Evolutionary conservation across 352 stramenopile species (phyloP).

Genomic region (Phytophthora cajani): DNA sequence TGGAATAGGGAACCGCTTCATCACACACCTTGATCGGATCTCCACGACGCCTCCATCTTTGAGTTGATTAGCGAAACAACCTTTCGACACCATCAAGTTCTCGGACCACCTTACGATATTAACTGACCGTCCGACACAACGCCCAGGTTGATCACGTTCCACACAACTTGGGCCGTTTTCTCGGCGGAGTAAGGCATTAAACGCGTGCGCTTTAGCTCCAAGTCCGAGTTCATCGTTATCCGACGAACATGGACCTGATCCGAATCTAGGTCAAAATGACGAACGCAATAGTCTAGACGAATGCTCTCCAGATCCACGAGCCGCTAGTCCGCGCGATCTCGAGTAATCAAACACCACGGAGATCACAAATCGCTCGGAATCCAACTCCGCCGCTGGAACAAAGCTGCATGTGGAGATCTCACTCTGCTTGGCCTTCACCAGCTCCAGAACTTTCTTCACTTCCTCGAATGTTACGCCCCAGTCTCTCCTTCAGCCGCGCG

Average conservation of each 20-base stretch:
- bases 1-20: slow-evolving; percentile 2
- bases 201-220: not conserved
- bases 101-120: not conserved
- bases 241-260: not conserved
- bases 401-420: no score
- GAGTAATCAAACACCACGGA: not conserved
- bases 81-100: not conserved
- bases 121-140: not conserved
- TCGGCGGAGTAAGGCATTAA: not conserved
- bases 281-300: not conserved
- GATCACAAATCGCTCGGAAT: not conserved
- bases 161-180: not conserved
- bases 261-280: not conserved
- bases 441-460: no score
- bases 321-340: not conserved
- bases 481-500: no score
- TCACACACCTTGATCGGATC: not conserved
- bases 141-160: slow-evolving; percentile 4
- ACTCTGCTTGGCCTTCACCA: no score
- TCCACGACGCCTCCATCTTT: slow-evolving; percentile 1
- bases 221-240: not conserved
- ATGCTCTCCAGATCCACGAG: not conserved
- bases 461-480: no score
- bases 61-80: not conserved
- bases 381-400: no score